A percentile compares a stretch with the other conserved stretches of the same genome.
Conservation (phyloP, 2,329 filamentous ascomycete genomes). For the Myriangium duriaei region DNA sequence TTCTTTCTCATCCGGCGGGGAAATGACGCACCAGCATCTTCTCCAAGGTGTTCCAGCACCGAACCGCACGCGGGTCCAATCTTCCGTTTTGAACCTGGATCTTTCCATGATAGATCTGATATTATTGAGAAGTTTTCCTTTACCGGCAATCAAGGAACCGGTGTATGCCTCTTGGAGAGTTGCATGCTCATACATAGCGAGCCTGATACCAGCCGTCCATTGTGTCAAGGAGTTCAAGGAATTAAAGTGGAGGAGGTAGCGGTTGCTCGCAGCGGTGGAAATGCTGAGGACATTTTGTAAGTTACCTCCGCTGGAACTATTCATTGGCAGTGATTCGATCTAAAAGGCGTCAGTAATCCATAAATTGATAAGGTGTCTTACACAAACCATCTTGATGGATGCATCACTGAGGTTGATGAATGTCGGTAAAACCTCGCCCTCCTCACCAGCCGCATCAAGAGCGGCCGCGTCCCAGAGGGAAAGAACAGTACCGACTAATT, state of each 20-base stretch:
- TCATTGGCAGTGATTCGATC: conserved; percentile 67
- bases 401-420: conserved; percentile 97
- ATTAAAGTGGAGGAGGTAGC: conserved; percentile 92
- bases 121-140: conserved; percentile 79
- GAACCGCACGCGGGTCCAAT: conserved; percentile 92
- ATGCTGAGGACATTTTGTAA: conserved; percentile 92
- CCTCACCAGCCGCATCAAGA: conserved; percentile 72
- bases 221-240: conserved; percentile 85
- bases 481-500: conserved; percentile 86
- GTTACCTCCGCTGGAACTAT: conserved; percentile 61
- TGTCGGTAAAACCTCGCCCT: conserved; percentile 74
- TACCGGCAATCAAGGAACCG: conserved; percentile 86
- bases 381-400: conserved; percentile 84
- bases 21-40: conserved; percentile 91
- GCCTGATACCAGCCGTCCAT: conserved; percentile 88
- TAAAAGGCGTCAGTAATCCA: conserved; percentile 14
- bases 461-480: conserved; percentile 93
- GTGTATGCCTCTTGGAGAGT: conserved; percentile 94
- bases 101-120: conserved; percentile 83
- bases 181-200: conserved; percentile 88
- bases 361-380: background rate
- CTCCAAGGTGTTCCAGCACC: conserved; percentile 93
- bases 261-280: conserved; percentile 88
- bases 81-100: conserved; percentile 62
- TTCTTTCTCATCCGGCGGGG: conserved; percentile 88